Conservation (phyloP, 495 filamentous ascomycete genomes). For the Darksidea phi region DNA sequence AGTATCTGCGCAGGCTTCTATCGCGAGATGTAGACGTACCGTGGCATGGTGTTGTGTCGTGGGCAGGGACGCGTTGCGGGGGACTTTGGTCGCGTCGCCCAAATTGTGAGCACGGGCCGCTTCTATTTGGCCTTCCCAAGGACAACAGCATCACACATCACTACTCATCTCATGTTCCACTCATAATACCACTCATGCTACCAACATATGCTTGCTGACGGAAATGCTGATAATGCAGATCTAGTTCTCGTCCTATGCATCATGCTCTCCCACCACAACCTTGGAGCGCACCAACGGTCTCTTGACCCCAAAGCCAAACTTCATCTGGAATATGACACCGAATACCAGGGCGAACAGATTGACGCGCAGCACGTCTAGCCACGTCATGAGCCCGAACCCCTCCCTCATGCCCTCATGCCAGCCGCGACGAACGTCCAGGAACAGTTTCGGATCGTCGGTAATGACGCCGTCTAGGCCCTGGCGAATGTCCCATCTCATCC, state of each 20-base stretch:
- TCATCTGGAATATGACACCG: conserved; percentile 26
- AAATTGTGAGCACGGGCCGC: background rate
- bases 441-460: conserved; percentile 56
- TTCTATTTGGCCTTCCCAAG: background rate
- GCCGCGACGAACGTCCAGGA: conserved; percentile 47
- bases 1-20: background rate
- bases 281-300: conserved; percentile 11
- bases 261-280: conserved; percentile 2
- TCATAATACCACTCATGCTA: background rate
- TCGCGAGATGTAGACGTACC: conserved; percentile 24
- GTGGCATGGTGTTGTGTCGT: conserved; percentile 33
- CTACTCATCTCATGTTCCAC: background rate
- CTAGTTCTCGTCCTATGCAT: background rate
- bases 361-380: conserved; percentile 32
- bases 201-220: background rate
- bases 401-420: conserved; percentile 37
- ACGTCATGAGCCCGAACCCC: conserved; percentile 21
- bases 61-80: conserved; percentile 31
- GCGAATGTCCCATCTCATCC: conserved; percentile 72
- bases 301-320: conserved; percentile 18
- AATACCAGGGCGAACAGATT: conserved; percentile 35
- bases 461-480: conserved; percentile 57
- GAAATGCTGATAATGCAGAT: background rate
- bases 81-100: conserved; percentile 13
- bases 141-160: background rate